Conservation (phyloP, 345 rosid species). For the Syzygium oleosum region DNA sequence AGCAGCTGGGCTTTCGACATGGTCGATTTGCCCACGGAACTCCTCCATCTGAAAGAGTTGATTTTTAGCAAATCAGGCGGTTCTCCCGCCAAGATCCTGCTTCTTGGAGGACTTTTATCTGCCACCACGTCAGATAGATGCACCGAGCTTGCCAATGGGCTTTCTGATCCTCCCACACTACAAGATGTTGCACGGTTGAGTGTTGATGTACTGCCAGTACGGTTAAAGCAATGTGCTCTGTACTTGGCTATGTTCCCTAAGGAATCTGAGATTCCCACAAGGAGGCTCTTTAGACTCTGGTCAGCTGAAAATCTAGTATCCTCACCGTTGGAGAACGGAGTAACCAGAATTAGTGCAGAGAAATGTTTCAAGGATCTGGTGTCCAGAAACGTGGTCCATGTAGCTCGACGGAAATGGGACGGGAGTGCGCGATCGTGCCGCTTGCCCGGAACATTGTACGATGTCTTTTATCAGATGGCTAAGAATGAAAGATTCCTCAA, state of each 20-base stretch:
- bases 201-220: neutral
- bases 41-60: neutral
- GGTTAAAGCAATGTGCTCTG: conserved; percentile 11
- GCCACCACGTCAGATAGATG: neutral
- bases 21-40: neutral
- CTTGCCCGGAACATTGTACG: conserved; percentile 2
- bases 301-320: conserved; percentile 11
- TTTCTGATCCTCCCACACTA: neutral
- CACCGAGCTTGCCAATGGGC: neutral
- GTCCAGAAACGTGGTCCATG: conserved; percentile 11
- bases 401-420: conserved; percentile 5
- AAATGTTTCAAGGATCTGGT: conserved; percentile 3
- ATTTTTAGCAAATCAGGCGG: neutral
- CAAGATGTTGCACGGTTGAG: neutral
- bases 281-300: conserved; percentile 29
- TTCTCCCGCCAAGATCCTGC: neutral
- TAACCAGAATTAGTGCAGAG: neutral
- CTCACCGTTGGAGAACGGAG: neutral
- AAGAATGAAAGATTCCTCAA: neutral
- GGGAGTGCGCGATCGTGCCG: conserved; percentile 16
- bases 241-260: conserved; percentile 26
- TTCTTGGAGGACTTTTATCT: neutral
- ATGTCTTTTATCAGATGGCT: conserved; percentile 1
- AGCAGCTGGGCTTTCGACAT: neutral
- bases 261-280: conserved; percentile 7